phyloP scores from a whole-genome alignment of 2,329 filamentous ascomycete genomes.

The Colletotrichum higginsianum region DNA sequence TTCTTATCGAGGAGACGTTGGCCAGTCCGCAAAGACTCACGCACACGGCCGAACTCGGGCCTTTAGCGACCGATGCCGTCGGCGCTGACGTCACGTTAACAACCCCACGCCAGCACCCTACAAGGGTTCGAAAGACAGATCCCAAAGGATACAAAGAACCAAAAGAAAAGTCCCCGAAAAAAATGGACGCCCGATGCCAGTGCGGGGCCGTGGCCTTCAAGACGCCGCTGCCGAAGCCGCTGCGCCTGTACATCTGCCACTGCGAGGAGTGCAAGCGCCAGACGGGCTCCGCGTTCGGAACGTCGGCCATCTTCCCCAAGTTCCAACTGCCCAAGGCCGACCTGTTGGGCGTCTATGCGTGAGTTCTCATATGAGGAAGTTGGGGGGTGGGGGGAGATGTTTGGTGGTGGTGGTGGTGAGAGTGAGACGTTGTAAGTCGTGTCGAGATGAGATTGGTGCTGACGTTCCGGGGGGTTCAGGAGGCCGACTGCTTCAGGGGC shows the following conservation, averaged over 20 bases:
- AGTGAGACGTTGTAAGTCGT: constrained; percentile 1
- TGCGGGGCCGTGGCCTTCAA: constrained; percentile 75
- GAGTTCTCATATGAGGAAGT: constrained; percentile 47
- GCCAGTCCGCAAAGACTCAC: not conserved
- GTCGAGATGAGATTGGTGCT: constrained; percentile 10
- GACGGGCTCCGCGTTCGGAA: constrained; percentile 76
- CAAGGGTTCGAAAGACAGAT: not conserved
- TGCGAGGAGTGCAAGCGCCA: constrained; percentile 77
- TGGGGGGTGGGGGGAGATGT: not conserved
- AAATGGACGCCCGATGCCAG: constrained; percentile 76
- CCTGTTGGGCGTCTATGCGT: constrained; percentile 69
- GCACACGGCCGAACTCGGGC: not conserved
- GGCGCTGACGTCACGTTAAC: constrained; percentile 4
- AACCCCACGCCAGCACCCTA: not conserved
- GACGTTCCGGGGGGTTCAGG: constrained; percentile 53
- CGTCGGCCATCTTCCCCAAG: constrained; percentile 79
- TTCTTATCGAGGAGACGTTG: not conserved
- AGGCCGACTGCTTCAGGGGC: constrained; percentile 71
- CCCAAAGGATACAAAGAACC: not conserved
- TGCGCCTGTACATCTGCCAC: constrained; percentile 80
- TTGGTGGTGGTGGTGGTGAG: not conserved
- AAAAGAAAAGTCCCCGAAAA: not conserved
- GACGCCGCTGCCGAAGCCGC: constrained; percentile 71
- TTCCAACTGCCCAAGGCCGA: constrained; percentile 69
- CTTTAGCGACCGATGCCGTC: not conserved